Evolutionary conservation across 768 basidiomycete genomes (phyloP).

Genomic region (Hysterangium stoloniferum): DNA sequence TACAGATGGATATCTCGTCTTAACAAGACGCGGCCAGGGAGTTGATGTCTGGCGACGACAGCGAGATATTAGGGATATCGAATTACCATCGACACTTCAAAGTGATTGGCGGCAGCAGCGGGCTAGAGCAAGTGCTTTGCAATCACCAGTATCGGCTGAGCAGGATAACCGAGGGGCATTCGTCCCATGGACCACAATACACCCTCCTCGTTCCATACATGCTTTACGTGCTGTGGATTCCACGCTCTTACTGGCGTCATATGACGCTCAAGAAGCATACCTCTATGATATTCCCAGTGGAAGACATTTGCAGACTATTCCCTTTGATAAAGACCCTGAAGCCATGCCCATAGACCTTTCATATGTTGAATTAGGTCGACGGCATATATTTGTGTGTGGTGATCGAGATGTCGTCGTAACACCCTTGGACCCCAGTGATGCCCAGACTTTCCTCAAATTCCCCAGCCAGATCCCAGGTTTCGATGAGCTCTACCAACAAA

Average conservation of each 20-base stretch:
- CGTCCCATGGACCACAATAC: slow-evolving; percentile 51
- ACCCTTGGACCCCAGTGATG: neutral
- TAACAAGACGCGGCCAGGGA: slow-evolving; percentile 44
- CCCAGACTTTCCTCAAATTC: slow-evolving; percentile 29
- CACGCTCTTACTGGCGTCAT: slow-evolving; percentile 44
- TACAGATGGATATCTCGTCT: slow-evolving; percentile 59
- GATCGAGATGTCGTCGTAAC: slow-evolving; percentile 43
- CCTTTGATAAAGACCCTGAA: slow-evolving; percentile 10
- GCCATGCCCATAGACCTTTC: slow-evolving; percentile 32
- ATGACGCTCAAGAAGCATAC: slow-evolving; percentile 32
- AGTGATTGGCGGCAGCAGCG: neutral
- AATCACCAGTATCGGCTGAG: neutral
- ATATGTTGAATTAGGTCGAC: slow-evolving; percentile 59
- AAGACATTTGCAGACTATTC: slow-evolving; percentile 39
- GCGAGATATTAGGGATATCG: neutral
- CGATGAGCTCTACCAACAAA: slow-evolving; percentile 1
- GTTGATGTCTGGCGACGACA: slow-evolving; percentile 64
- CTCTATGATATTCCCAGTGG: slow-evolving; percentile 57
- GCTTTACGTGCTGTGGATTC: slow-evolving; percentile 70
- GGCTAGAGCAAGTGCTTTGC: neutral
- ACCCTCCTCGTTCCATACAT: slow-evolving; percentile 32
- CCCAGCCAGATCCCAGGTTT: slow-evolving; percentile 33
- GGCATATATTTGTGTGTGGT: slow-evolving; percentile 56
- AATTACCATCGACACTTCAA: neutral
- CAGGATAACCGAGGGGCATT: slow-evolving; percentile 28